These are phyloP conservation scores for Hypoxylon sp. DNA, from an alignment of 2,329 filamentous ascomycete genomes.

Conservation along the genomic window DNA sequence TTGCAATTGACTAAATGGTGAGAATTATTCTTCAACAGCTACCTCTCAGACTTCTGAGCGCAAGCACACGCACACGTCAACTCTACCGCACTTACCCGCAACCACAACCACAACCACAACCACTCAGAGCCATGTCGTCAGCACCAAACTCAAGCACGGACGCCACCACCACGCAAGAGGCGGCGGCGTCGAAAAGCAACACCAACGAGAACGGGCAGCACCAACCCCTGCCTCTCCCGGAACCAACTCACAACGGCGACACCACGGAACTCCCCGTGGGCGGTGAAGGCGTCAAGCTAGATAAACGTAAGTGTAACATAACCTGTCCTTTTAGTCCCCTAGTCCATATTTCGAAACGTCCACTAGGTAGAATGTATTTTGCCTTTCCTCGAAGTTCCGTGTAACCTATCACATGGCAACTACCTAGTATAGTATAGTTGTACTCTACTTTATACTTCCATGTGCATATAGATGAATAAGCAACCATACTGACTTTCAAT, in stretches of 20 bases:
- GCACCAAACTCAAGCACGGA: slow-evolving; percentile 21
- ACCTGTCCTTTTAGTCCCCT: background rate
- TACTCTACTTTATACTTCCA: no score
- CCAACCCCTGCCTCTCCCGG: slow-evolving; percentile 45
- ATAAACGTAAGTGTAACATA: slow-evolving; percentile 61
- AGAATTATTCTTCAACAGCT: slow-evolving; percentile 19
- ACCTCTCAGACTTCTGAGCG: slow-evolving; percentile 35
- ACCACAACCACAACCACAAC: slow-evolving; percentile 20
- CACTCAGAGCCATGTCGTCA: slow-evolving; percentile 41
- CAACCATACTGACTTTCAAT: slow-evolving; percentile 18
- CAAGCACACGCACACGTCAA: slow-evolving; percentile 19
- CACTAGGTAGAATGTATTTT: no score
- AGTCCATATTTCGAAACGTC: background rate
- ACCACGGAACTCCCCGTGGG: slow-evolving; percentile 52
- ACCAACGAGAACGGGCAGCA: slow-evolving; percentile 14
- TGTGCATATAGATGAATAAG: background rate
- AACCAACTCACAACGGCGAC: slow-evolving; percentile 32
- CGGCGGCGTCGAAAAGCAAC: slow-evolving; percentile 3
- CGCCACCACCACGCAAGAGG: slow-evolving; percentile 18
- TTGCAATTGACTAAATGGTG: slow-evolving; percentile 29
- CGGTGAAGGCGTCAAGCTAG: slow-evolving; percentile 68
- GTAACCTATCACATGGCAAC: no score
- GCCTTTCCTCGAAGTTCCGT: no score
- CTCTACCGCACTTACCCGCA: slow-evolving; percentile 22
- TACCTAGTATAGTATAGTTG: no score